These are phyloP conservation scores for Botrytis sinoallii DNA, from an alignment of 2,329 filamentous ascomycete genomes.

Conservation along the genomic window DNA sequence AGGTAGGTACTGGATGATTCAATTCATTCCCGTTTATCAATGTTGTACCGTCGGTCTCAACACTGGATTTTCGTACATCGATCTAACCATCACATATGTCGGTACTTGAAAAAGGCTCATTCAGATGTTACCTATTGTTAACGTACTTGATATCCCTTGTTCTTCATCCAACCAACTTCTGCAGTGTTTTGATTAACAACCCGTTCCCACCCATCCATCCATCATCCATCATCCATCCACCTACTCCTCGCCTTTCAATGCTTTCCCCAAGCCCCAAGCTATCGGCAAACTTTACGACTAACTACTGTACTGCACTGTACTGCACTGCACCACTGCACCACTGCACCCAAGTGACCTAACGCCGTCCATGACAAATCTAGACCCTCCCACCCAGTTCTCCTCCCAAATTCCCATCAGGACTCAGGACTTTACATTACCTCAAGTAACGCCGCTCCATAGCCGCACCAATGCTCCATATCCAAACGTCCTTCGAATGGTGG, in stretches of 20 bases:
- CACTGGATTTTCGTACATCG: not conserved
- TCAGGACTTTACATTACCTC: not conserved
- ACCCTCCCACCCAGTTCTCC: not conserved
- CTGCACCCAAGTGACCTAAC: not conserved
- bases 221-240: not conserved
- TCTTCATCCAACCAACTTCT: not conserved
- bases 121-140: not conserved
- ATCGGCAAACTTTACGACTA: not conserved
- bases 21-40: not conserved
- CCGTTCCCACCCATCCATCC: not conserved
- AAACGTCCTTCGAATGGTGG: not conserved
- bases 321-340: not conserved
- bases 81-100: not conserved
- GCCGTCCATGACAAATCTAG: not conserved
- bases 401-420: not conserved
- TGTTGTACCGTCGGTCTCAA: not conserved
- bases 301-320: not conserved
- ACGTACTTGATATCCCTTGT: not conserved
- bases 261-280: constrained; percentile 7
- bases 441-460: not conserved
- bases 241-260: not conserved
- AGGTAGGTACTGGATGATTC: too few species aligned
- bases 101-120: not conserved
- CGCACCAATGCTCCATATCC: not conserved
- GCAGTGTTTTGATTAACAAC: not conserved